phyloP scores from a whole-genome alignment of 495 filamentous ascomycete genomes.

The Bathelium albidoporum region DNA sequence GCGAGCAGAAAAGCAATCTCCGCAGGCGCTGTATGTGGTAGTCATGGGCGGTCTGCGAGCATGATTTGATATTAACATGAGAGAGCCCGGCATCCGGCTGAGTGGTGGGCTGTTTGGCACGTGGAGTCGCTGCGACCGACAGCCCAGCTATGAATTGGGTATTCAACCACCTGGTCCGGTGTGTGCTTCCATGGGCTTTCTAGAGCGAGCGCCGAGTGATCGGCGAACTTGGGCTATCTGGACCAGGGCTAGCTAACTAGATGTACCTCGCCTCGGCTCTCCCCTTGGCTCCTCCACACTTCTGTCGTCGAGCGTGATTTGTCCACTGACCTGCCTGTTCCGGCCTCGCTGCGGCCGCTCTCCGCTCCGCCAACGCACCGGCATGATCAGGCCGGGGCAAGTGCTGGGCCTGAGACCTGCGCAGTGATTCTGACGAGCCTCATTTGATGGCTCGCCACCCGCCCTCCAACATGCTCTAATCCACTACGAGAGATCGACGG shows the following conservation, averaged over 20 bases:
- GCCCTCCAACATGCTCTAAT: neutral
- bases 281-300: neutral
- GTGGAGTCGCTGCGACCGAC: neutral
- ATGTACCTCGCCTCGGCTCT: neutral
- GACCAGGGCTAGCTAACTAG: neutral
- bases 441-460: neutral
- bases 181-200: neutral
- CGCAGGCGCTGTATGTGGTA: neutral
- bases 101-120: neutral
- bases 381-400: neutral
- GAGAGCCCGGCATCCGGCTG: neutral
- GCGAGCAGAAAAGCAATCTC: neutral
- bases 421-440: neutral
- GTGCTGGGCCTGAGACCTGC: neutral
- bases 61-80: neutral
- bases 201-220: neutral
- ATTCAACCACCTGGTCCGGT: neutral
- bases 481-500: neutral
- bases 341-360: neutral
- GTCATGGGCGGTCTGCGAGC: neutral
- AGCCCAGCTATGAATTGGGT: too few species aligned
- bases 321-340: neutral
- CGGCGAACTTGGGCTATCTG: neutral
- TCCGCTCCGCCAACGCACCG: conserved; percentile 3
- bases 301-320: neutral